Base-by-base conservation (phyloP, 1,139 yeast genomes). In the Debaryomycetaceae sp. region DNA sequence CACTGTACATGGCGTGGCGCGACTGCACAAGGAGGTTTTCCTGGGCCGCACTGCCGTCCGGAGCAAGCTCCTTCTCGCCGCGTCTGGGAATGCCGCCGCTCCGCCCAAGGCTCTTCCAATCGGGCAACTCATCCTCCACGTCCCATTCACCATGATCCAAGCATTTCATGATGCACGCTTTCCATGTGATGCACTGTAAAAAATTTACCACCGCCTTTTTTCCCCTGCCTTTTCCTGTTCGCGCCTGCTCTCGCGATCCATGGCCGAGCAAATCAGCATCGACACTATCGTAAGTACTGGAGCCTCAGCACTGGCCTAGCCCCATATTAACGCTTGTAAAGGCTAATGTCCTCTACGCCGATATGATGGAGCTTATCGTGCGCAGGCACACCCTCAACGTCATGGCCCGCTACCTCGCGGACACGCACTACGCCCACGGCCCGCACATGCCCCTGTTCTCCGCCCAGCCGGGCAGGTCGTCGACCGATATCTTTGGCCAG, bases 21-120 rank as follows among this genome's bases (percentile, higher is more conserved):
- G 92, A 75, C 22, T 62, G 65, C 7, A 57, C 55, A 4, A 87
- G 57, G 13, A 65, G 58, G 4, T 53, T 43, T 3, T 45, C 47
- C 50, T 87, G 96, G 15, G 68, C 58, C 3, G 51, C 46, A 0
- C 92, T 77, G 1, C 87, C 85, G 49, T 79, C 90, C 0, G 94
- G 95, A 36, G 76, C 94, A 41, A 77, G 80, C 39, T 83, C 95
- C 49, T 87, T 87, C 35, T 76, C 90, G 2, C 95, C 95, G 37
- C 90, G 52, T 30, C 43, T 47, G 22, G 55, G 53, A 3, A 49
- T 37, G 7, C 43, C 26, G 22, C 37, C 15, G 3, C 30, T 12
- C 8, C 20, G 6, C 2, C 34, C 27, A 21, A 74, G 48, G 25
- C 55, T 45, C 23, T 73, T 57, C 90, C 92, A 80, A 47, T 83